Base-by-base conservation (phyloP, 768 basidiomycete species). In the Leccinum boreale region DNA sequence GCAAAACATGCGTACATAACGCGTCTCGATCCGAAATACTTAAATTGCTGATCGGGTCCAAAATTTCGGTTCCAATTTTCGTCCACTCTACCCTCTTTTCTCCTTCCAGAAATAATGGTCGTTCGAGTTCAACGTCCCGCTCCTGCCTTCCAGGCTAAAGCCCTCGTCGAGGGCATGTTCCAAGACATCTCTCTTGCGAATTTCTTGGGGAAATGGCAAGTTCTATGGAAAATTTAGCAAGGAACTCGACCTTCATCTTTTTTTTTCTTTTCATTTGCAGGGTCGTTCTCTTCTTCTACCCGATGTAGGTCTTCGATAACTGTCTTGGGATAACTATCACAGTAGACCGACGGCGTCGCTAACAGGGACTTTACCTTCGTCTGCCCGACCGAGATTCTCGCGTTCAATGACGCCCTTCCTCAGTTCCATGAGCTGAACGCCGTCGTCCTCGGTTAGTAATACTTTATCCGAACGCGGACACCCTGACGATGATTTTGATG, bases 221-320 rank as follows among this genome's bases (percentile, higher is more conserved):
- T 51, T 29, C 47, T 6, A 19, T 28, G n/a, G 3, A 11, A 28
- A 14, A 33, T 51, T 53, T 56, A 45, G 58, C 33, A 56, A 1
- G 15, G 17, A 56, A 48, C 52, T 36, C 55, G 28, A 12, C 24
- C 31, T 45, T 49, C 28, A 49, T n/a, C 29, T 35, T 23, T 31
- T 39, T 51, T n/a, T 17, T 42, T 14, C 9, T n/a, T 55, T 52
- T 39, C 46, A 31, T 26, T 33, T 54, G 17, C 57, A 94, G 94
- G 93, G 86, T 95, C n/a, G 81, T 94, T 35, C 84, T 97, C 17
- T 82, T 96, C 73, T 95, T 96, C 78, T 97, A 97, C 76, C 94
- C 94, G 5, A 84, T 96, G 90, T 92, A 76, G 62, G 87, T 74
- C 39, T 62, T 50, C 39, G 17, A 23, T 0, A 10, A 42, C n/a